These are phyloP conservation scores for Zymoseptoria tritici DNA, from an alignment of 2,329 filamentous ascomycete species.

Conservation along the genomic window DNA sequence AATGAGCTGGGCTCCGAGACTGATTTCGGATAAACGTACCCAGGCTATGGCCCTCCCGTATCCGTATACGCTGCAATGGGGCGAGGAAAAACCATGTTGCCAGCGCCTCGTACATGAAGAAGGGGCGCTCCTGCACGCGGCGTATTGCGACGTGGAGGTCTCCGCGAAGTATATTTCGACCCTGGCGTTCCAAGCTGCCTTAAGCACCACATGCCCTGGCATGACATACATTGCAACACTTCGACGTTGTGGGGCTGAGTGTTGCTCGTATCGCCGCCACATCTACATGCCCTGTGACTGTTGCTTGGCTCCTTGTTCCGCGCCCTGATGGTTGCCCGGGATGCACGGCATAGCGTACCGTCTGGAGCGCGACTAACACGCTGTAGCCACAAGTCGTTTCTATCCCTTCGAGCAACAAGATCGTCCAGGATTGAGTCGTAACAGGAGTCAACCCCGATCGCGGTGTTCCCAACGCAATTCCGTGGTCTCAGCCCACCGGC, in stretches of 20 bases:
- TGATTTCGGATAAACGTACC: too few species aligned
- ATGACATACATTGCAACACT: conserved; percentile 1
- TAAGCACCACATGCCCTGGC: neutral
- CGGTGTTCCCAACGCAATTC: neutral
- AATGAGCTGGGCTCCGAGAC: too few species aligned
- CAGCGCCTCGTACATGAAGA: too few species aligned
- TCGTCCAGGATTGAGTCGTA: neutral
- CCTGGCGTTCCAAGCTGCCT: neutral
- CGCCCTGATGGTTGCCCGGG: neutral
- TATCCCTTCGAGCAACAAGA: neutral
- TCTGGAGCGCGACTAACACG: neutral
- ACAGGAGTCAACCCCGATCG: neutral
- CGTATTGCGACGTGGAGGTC: neutral
- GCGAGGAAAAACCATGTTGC: too few species aligned
- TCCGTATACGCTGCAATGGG: too few species aligned
- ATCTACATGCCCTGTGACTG: conserved; percentile 2
- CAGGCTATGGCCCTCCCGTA: too few species aligned
- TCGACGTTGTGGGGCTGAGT: neutral
- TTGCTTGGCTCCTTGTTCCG: neutral
- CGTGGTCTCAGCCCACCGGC: neutral
- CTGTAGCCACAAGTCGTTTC: neutral
- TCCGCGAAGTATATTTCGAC: neutral
- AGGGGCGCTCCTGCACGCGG: neutral
- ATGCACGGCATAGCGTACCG: neutral
- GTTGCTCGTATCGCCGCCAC: neutral